phyloP scores from a whole-genome alignment of 768 basidiomycete species.

The Boletus sensibilis region DNA sequence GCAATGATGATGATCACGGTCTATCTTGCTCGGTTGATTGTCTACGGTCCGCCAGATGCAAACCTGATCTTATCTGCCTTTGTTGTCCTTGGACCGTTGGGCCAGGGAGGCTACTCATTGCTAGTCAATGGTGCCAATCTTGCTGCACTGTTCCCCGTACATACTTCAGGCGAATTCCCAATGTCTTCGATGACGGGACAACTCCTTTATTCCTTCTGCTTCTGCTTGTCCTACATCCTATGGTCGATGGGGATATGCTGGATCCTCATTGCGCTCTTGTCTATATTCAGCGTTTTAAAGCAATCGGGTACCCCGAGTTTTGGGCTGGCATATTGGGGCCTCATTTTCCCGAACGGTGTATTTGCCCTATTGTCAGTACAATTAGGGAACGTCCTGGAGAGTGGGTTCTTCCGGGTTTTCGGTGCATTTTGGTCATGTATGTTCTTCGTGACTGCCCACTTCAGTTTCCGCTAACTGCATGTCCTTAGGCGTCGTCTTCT shows the following conservation, averaged over 20 bases:
- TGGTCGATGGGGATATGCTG: conserved; percentile 59
- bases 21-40: conserved; percentile 45
- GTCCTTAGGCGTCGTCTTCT: conserved; percentile 39
- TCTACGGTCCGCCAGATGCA: conserved; percentile 41
- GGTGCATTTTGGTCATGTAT: conserved; percentile 54
- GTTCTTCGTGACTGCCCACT: conserved; percentile 14
- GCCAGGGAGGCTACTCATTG: conserved; percentile 49
- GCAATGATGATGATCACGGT: conserved; percentile 50
- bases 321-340: conserved; percentile 51
- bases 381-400: conserved; percentile 48
- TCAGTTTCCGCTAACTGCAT: not conserved
- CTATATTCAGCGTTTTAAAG: conserved; percentile 35
- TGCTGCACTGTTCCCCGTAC: conserved; percentile 34
- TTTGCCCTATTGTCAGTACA: conserved; percentile 50
- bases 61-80: conserved; percentile 44
- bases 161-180: conserved; percentile 33
- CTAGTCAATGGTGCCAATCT: conserved; percentile 41
- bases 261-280: conserved; percentile 44
- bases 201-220: conserved; percentile 43
- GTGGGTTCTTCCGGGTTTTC: conserved; percentile 49
- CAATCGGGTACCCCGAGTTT: conserved; percentile 40
- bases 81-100: conserved; percentile 52
- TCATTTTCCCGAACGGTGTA: conserved; percentile 56
- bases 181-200: conserved; percentile 37
- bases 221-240: conserved; percentile 46